Evolutionary conservation across 768 basidiomycete species (phyloP).

Genomic region (Lyophyllum atratum): DNA sequence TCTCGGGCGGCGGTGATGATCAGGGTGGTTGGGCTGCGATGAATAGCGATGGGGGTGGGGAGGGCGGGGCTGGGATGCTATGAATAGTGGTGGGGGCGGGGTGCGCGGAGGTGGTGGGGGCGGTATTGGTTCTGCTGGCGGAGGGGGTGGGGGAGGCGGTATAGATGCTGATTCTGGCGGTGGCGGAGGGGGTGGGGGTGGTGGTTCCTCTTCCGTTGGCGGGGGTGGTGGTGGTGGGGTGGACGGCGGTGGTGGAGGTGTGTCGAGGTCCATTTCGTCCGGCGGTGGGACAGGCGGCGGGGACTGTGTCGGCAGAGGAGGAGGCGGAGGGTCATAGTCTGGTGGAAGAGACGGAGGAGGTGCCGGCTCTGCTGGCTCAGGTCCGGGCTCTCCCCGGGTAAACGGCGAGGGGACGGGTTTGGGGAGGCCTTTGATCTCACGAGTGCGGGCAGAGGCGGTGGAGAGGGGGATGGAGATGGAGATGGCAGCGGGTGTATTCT

Average conservation of each 20-base stretch:
- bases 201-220: too few species aligned
- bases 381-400: constrained; percentile 17
- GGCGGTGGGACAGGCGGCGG: constrained; percentile 28
- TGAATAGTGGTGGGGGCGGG: constrained; percentile 30
- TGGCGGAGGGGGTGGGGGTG: constrained; percentile 31
- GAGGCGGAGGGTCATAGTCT: constrained; percentile 22
- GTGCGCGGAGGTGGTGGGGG: constrained; percentile 27
- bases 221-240: too few species aligned
- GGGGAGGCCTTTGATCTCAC: constrained; percentile 19
- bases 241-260: constrained; percentile 21
- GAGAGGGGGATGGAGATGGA: constrained; percentile 24
- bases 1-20: too few species aligned
- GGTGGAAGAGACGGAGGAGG: constrained; percentile 35
- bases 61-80: constrained; percentile 23
- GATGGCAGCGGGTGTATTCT: constrained; percentile 24
- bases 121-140: too few species aligned
- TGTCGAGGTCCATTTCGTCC: constrained; percentile 6
- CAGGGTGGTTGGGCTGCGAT: constrained; percentile 25
- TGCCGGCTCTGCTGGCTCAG: constrained; percentile 19
- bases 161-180: constrained; percentile 29
- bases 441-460: constrained; percentile 18
- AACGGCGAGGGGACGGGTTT: constrained; percentile 27
- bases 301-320: constrained; percentile 30
- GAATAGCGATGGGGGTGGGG: constrained; percentile 17
- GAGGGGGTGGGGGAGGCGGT: constrained; percentile 29